These are phyloP conservation scores for Trichoderma koningii DNA, from an alignment of 2,329 filamentous ascomycete species.

Conservation along the genomic window DNA sequence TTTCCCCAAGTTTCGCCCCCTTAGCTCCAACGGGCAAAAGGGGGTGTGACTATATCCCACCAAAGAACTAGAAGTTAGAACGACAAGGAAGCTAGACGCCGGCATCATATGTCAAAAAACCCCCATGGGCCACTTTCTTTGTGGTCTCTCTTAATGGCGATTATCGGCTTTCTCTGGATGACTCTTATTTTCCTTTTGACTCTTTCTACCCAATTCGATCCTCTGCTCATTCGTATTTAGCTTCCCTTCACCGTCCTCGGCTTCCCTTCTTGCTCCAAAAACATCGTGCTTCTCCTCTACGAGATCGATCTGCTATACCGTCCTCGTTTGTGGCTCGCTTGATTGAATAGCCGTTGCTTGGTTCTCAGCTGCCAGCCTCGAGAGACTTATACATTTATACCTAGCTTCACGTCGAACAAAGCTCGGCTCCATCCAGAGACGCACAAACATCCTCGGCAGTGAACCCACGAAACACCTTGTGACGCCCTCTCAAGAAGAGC, in stretches of 20 bases:
- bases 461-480: neutral
- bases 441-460: conserved; percentile 18
- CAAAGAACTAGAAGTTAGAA: neutral
- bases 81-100: conserved; percentile 2
- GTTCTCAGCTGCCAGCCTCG: neutral
- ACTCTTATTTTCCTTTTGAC: conserved; percentile 11
- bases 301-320: neutral
- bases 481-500: neutral
- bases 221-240: neutral
- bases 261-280: neutral
- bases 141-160: neutral
- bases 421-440: conserved; percentile 10
- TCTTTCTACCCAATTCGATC: conserved; percentile 2
- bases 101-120: conserved; percentile 28
- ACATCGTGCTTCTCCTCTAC: neutral
- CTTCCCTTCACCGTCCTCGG: neutral
- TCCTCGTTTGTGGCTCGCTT: neutral
- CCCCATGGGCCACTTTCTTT: neutral
- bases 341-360: conserved; percentile 22
- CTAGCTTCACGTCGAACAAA: conserved; percentile 11
- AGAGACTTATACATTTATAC: conserved; percentile 1
- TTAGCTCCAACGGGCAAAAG: conserved; percentile 20
- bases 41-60: conserved; percentile 6
- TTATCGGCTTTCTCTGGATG: conserved; percentile 18
- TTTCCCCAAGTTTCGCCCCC: neutral